Evolutionary conservation across 441 rosid genomes (phyloP).

Genomic region (Brassica hybrid): DNA sequence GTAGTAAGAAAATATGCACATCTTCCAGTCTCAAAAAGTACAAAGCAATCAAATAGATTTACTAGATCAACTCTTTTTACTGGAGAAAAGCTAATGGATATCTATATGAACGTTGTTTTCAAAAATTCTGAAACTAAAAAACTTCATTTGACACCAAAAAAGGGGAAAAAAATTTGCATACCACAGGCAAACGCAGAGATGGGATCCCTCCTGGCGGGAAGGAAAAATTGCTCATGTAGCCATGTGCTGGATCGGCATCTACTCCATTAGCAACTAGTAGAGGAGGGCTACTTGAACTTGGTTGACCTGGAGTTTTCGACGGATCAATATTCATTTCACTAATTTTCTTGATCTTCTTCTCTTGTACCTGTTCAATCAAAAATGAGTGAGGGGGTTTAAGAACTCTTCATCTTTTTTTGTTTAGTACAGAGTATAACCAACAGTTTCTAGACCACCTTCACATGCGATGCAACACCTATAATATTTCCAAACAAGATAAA

Average conservation of each 20-base stretch:
- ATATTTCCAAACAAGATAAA: constrained; percentile 21
- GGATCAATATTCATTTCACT: constrained; percentile 88
- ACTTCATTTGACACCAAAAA: background rate
- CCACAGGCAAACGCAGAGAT: constrained; percentile 90
- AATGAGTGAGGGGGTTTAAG: constrained; percentile 5
- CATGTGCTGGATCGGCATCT: constrained; percentile 24
- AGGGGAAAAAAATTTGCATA: constrained; percentile 39
- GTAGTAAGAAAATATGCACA: constrained; percentile 10
- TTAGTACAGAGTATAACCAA: background rate
- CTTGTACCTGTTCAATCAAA: constrained; percentile 75
- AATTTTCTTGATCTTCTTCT: constrained; percentile 92
- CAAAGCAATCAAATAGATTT: constrained; percentile 9
- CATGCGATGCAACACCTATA: constrained; percentile 15
- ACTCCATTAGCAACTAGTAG: constrained; percentile 70
- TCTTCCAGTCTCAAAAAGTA: constrained; percentile 19
- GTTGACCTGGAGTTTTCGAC: constrained; percentile 49
- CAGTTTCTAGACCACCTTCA: constrained; percentile 25
- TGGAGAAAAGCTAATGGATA: constrained; percentile 18
- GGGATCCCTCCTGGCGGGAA: constrained; percentile 82
- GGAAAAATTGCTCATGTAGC: constrained; percentile 52
- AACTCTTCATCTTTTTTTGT: background rate
- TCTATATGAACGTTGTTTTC: constrained; percentile 8
- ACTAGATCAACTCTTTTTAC: background rate
- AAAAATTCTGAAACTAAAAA: constrained; percentile 5
- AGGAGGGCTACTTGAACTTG: constrained; percentile 59